Evolutionary conservation across 73 alveolate species (phyloP).

Genomic region (Chromera velia): DNA sequence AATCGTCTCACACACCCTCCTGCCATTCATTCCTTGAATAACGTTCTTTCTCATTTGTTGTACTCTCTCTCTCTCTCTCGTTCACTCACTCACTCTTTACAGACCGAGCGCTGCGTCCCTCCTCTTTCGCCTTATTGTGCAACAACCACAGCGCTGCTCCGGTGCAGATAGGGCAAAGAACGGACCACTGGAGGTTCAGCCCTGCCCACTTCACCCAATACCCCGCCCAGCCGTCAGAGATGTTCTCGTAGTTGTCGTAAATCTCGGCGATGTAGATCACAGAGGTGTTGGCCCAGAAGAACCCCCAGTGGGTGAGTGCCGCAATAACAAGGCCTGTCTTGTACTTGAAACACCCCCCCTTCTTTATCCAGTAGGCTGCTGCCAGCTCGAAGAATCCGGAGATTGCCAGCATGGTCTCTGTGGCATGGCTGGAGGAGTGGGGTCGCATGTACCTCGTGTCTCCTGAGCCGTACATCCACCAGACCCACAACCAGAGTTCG

Average conservation of each 20-base stretch:
- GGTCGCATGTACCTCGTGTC: conserved; percentile 26
- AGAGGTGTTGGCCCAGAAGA: conserved; percentile 38
- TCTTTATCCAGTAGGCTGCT: conserved; percentile 20
- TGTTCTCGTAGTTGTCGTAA: conserved; percentile 34
- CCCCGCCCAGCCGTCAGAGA: conserved; percentile 35
- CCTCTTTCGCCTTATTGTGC: conserved; percentile 15
- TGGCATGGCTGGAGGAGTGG: conserved; percentile 7
- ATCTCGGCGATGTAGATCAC: conserved; percentile 41
- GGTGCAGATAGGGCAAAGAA: conserved; percentile 31
- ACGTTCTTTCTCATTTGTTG: too few relatives aligned
- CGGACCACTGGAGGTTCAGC: conserved; percentile 36
- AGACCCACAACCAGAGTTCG: conserved; percentile 30
- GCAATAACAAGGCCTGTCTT: conserved; percentile 8
- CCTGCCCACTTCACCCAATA: conserved; percentile 47
- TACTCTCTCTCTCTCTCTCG: too few relatives aligned
- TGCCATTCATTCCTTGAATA: too few relatives aligned
- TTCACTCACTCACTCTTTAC: too few relatives aligned
- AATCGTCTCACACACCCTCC: too few relatives aligned
- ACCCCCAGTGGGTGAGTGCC: conserved; percentile 37
- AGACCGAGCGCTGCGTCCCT: too few relatives aligned
- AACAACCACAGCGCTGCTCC: conserved; percentile 20
- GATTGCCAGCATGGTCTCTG: conserved; percentile 26
- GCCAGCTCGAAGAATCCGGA: conserved; percentile 28
- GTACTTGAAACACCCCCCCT: neutral
- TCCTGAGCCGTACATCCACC: conserved; percentile 21